Conservation (phyloP, 768 basidiomycete genomes). For the Boletus subcaerulescens region DNA sequence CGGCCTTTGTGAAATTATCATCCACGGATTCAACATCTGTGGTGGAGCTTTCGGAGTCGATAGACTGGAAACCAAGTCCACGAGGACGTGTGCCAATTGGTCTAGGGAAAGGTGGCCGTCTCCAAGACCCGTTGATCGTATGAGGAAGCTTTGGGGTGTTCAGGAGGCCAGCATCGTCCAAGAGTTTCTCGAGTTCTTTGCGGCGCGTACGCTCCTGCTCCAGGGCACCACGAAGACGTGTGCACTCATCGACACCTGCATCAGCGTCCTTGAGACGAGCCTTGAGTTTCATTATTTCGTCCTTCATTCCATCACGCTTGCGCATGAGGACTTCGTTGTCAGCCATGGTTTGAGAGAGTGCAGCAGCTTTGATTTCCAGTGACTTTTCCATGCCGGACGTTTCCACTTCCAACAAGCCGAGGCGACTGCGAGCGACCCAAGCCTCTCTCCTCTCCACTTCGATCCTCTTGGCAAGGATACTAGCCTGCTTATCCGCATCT, state of each 20-base stretch:
- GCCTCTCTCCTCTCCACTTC: conserved; percentile 80
- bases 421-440: conserved; percentile 77
- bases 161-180: conserved; percentile 44
- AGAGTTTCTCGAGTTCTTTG: conserved; percentile 50
- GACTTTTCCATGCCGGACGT: conserved; percentile 54
- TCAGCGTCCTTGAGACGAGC: conserved; percentile 32
- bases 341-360: conserved; percentile 29
- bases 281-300: conserved; percentile 27
- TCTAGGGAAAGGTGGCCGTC: conserved; percentile 19
- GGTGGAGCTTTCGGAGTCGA: conserved; percentile 61
- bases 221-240: conserved; percentile 30
- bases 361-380: conserved; percentile 35
- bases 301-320: conserved; percentile 31
- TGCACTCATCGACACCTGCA: conserved; percentile 22
- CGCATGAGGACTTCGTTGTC: conserved; percentile 24
- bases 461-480: conserved; percentile 62
- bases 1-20: conserved; percentile 39
- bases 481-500: conserved; percentile 70
- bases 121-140: conserved; percentile 10
- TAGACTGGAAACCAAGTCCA: conserved; percentile 53
- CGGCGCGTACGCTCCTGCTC: conserved; percentile 41
- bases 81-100: conserved; percentile 35
- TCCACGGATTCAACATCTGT: conserved; percentile 68
- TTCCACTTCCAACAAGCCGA: conserved; percentile 64
- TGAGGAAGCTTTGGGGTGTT: conserved; percentile 41